These are phyloP conservation scores for Pichia californica DNA, from an alignment of 805 yeast genomes.

Conservation along the genomic window DNA sequence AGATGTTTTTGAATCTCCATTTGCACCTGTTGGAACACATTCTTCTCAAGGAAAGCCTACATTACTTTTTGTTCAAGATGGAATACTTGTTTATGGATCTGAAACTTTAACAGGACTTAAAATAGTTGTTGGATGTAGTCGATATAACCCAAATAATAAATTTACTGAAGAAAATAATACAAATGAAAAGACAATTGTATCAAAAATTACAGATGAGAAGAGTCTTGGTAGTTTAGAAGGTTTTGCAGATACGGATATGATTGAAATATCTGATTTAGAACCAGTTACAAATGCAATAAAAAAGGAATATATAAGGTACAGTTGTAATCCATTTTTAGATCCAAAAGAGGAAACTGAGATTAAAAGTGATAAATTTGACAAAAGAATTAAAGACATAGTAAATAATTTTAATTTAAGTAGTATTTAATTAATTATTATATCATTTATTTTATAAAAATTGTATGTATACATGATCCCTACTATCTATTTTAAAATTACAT, in stretches of 20 bases:
- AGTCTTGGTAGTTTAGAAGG: slow-evolving; percentile 6
- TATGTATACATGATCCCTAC: not conserved
- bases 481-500: slow-evolving; percentile 59
- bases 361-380: slow-evolving; percentile 26
- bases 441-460: slow-evolving; percentile 11
- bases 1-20: slow-evolving; percentile 55
- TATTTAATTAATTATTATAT: slow-evolving; percentile 15
- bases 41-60: slow-evolving; percentile 16
- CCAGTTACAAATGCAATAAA: slow-evolving; percentile 39
- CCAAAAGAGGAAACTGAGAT: slow-evolving; percentile 25
- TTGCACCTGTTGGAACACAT: slow-evolving; percentile 32
- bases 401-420: slow-evolving; percentile 18
- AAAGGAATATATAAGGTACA: slow-evolving; percentile 45
- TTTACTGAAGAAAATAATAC: not conserved
- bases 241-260: slow-evolving; percentile 12
- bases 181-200: slow-evolving; percentile 20
- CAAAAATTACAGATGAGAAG: slow-evolving; percentile 22
- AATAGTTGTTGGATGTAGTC: slow-evolving; percentile 49
- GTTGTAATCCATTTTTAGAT: slow-evolving; percentile 58
- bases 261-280: slow-evolving; percentile 14
- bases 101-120: slow-evolving; percentile 66
- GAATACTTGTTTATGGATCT: slow-evolving; percentile 58
- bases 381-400: slow-evolving; percentile 21
- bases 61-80: slow-evolving; percentile 61
- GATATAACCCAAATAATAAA: not conserved